phyloP scores from a whole-genome alignment of 768 basidiomycete genomes.

The Astraeus odoratus region DNA sequence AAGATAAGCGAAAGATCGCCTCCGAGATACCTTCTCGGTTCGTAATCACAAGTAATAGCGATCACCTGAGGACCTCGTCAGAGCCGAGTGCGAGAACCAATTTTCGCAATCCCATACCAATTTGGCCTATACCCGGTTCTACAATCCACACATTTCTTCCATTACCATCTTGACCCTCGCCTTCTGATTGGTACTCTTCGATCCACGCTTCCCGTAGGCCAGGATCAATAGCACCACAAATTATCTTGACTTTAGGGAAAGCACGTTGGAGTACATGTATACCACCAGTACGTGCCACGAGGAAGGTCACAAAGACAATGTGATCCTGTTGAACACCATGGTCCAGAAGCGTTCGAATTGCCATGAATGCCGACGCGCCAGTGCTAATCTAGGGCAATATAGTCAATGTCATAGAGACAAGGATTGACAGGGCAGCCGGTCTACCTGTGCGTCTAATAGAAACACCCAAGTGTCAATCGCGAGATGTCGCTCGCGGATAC shows the following conservation, averaged over 20 bases:
- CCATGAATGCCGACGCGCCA: conserved; percentile 90
- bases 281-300: conserved; percentile 80
- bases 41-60: conserved; percentile 32
- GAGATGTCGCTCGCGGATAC: conserved; percentile 54
- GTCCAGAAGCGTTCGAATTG: conserved; percentile 87
- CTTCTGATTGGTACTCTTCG: conserved; percentile 46
- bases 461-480: conserved; percentile 77
- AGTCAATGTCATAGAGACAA: neutral
- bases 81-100: neutral
- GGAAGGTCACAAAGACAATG: conserved; percentile 86
- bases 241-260: conserved; percentile 80
- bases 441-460: conserved; percentile 82
- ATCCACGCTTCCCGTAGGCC: conserved; percentile 71
- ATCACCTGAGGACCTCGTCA: conserved; percentile 24
- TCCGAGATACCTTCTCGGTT: neutral
- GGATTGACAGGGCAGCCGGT: neutral
- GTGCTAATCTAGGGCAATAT: conserved; percentile 70
- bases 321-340: conserved; percentile 81
- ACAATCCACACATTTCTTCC: conserved; percentile 74
- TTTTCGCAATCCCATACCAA: conserved; percentile 43
- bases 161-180: conserved; percentile 32
- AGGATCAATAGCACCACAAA: conserved; percentile 80
- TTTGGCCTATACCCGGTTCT: conserved; percentile 85
- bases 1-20: no score
- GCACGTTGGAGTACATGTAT: conserved; percentile 69